Conservation (phyloP, 768 basidiomycete species). For the Peribolospora baueri region DNA sequence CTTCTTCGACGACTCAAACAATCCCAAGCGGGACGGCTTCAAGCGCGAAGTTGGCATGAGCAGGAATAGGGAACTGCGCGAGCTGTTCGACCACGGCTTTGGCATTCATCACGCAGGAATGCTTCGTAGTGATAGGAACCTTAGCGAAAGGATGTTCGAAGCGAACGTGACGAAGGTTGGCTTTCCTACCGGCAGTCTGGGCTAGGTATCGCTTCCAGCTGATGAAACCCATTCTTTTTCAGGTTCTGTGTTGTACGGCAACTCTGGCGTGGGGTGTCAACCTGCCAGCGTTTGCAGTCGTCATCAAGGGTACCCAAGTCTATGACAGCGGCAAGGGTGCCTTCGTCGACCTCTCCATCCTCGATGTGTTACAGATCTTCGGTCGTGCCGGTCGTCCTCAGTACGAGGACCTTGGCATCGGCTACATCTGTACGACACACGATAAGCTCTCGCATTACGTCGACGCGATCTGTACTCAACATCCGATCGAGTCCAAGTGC, state of each 20-base stretch:
- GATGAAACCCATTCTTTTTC: not conserved
- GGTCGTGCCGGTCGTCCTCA: constrained; percentile 60
- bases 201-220: not conserved
- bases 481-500: constrained; percentile 87
- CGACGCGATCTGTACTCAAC: constrained; percentile 24
- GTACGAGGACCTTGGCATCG: constrained; percentile 65
- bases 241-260: constrained; percentile 95
- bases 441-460: constrained; percentile 58
- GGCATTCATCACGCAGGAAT: constrained; percentile 96
- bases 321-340: constrained; percentile 76
- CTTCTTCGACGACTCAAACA: constrained; percentile 56
- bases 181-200: not conserved
- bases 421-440: constrained; percentile 82
- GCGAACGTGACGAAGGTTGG: constrained; percentile 67
- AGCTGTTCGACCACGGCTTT: constrained; percentile 71
- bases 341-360: constrained; percentile 73
- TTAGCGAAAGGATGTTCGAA: constrained; percentile 87
- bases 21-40: constrained; percentile 53
- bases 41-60: constrained; percentile 54
- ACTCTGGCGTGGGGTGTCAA: constrained; percentile 99
- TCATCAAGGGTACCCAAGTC: constrained; percentile 70
- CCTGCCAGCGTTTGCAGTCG: constrained; percentile 74
- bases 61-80: constrained; percentile 87
- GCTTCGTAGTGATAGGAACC: constrained; percentile 74
- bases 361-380: constrained; percentile 88